A percentile compares a stretch with the other conserved stretches of the same genome.
These are phyloP conservation scores for Acanthamoeba healyi DNA, from an alignment of 208 protist genomes.

Conservation along the genomic window DNA sequence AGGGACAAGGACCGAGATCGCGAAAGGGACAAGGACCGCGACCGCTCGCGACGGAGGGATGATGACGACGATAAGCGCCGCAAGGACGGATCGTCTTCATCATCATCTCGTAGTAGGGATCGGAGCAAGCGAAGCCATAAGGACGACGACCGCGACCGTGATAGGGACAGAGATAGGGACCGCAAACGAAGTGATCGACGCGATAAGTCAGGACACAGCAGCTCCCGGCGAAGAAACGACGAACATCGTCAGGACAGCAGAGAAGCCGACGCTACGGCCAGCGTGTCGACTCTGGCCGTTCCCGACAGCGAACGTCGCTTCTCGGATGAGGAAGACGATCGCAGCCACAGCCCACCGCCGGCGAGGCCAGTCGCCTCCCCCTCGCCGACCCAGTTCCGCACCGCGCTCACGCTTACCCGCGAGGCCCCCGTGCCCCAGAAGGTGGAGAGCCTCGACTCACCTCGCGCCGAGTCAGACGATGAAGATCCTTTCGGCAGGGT, in stretches of 20 bases:
- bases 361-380: not conserved
- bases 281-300: too few species aligned
- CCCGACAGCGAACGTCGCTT: too few species aligned
- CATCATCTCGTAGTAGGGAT: not conserved
- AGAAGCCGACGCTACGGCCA: not conserved
- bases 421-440: conserved; percentile 20
- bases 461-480: not conserved
- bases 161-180: not conserved
- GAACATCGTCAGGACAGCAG: not conserved
- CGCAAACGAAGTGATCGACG: not conserved
- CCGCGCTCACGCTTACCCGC: not conserved
- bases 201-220: not conserved
- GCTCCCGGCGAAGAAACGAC: not conserved
- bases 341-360: not conserved
- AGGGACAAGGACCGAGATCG: not conserved
- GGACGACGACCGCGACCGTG: not conserved
- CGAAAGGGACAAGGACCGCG: not conserved
- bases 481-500: not conserved
- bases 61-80: not conserved
- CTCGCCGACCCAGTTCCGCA: not conserved
- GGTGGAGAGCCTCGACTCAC: conserved; percentile 22
- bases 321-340: not conserved
- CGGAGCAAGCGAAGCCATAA: not conserved
- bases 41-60: not conserved
- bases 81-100: too few species aligned